Percentiles rank a stretch among this genome's conserved stretches.
phyloP scores from a whole-genome alignment of 2,329 filamentous ascomycete species.

The Aureobasidium lini region DNA sequence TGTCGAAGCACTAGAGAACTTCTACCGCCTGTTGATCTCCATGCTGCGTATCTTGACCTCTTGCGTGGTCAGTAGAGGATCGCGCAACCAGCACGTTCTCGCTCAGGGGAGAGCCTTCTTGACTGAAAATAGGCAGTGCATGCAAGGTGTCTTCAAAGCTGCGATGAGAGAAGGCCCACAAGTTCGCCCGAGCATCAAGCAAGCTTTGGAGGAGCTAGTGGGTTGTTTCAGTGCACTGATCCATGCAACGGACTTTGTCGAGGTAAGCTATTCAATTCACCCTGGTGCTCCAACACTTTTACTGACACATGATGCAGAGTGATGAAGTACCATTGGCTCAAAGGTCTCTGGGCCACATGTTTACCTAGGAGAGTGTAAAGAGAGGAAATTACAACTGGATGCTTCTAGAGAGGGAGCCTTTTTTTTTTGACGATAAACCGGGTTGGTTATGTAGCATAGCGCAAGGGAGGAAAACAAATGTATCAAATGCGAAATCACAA shows the following conservation, averaged over 20 bases:
- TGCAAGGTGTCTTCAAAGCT: conserved; percentile 78
- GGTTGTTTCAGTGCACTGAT: conserved; percentile 81
- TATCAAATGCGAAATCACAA: neutral
- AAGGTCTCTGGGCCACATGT: conserved; percentile 8
- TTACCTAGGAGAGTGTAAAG: neutral
- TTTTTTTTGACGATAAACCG: neutral
- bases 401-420: neutral
- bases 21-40: conserved; percentile 75
- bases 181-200: conserved; percentile 30
- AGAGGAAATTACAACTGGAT: neutral
- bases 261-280: conserved; percentile 53
- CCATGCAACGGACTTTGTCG: conserved; percentile 72
- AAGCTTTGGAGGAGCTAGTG: conserved; percentile 66
- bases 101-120: conserved; percentile 74
- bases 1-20: conserved; percentile 63
- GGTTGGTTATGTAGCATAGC: conserved; percentile 6
- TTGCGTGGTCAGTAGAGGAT: conserved; percentile 70
- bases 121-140: conserved; percentile 70
- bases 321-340: conserved; percentile 1
- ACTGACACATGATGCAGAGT: neutral
- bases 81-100: conserved; percentile 66
- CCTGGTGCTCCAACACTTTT: neutral
- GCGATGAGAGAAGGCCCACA: conserved; percentile 50
- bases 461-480: neutral
- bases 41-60: conserved; percentile 76